Conservation (phyloP, 1,284 basidiomycete genomes). For the Boletus mariae region DNA sequence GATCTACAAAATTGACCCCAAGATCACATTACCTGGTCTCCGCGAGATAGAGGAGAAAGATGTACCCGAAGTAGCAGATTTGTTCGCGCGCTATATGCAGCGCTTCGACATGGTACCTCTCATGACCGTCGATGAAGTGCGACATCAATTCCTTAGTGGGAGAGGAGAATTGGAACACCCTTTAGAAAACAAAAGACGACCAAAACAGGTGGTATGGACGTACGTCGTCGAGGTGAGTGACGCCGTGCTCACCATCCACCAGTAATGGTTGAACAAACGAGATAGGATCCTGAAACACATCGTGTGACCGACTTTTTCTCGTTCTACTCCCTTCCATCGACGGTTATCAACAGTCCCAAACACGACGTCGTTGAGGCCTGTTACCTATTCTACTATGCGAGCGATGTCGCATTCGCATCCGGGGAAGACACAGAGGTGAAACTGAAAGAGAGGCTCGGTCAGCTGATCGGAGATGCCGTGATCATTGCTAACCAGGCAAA, state of each 20-base stretch:
- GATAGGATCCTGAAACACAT: conserved; percentile 75
- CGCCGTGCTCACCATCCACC: conserved; percentile 16
- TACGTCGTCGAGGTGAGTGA: conserved; percentile 87
- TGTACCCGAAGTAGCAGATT: conserved; percentile 64
- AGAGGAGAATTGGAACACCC: conserved; percentile 61
- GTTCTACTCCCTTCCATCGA: conserved; percentile 95
- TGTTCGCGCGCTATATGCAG: conserved; percentile 81
- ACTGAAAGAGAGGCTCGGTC: conserved; percentile 70
- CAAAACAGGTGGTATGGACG: conserved; percentile 90
- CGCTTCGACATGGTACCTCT: conserved; percentile 84
- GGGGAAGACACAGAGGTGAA: conserved; percentile 55
- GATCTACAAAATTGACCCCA: conserved; percentile 62
- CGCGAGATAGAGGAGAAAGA: conserved; percentile 89
- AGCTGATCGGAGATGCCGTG: conserved; percentile 75
- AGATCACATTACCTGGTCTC: conserved; percentile 57
- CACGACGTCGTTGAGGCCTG: conserved; percentile 77
- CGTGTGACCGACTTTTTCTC: conserved; percentile 95
- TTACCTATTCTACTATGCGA: conserved; percentile 92
- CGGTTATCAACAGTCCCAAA: conserved; percentile 68
- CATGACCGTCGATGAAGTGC: conserved; percentile 77
- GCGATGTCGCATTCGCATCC: conserved; percentile 58
- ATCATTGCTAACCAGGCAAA: conserved; percentile 77
- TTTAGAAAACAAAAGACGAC: conserved; percentile 49
- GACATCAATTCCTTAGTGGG: conserved; percentile 88
- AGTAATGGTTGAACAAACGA: background rate